Evolutionary conservation across 2,329 filamentous ascomycete genomes (phyloP), one percentile per base, ranked within the genome.

Genomic region (Cladosporium sp.): DNA sequence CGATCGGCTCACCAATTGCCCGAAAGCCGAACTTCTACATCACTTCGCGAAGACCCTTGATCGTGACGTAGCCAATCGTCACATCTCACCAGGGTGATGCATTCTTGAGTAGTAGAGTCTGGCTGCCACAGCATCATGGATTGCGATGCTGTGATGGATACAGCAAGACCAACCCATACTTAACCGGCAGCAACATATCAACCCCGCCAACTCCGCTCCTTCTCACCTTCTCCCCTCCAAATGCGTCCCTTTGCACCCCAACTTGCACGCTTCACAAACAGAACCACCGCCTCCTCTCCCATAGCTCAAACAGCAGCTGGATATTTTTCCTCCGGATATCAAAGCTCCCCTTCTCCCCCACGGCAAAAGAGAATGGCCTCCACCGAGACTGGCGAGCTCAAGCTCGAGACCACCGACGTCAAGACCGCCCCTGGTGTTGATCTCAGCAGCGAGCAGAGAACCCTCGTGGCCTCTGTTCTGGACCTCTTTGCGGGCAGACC

Each of bases 401-500:
- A 73, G 42, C 77, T 83, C 56, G 76, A 79, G 60, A 80, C 75
- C 63, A 79, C 72, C n/a, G 68, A 75, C 61, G 73, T 84, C 62
- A 72, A 76, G 43, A 76, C 76, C 9, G 73, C 72, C 0, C 59
- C 75, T 0, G 79, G 79, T 10, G 73, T 84, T 11, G 65, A 72
- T 0, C 71, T 84, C 11, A 72, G 71, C 14, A 58, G 69, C 0
- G 63, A 73, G 16, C 79, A 84, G 61, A 76, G 77, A 55, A 73
- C 80, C 0, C 54, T 84, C 32, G 76, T 84, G 10, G 78, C 78
- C 54, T 78, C 75, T 43, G 73, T 85, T 11, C 73, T 85, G 19
- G 82, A 85, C 62, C 76, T 85, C 44, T 85, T 84, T 63, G 77
- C 79, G 33, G 81, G 81, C 43, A 73, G 76, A 14, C 80, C 81